Conservation (phyloP, 441 rosid species). For the Populus hybrid region DNA sequence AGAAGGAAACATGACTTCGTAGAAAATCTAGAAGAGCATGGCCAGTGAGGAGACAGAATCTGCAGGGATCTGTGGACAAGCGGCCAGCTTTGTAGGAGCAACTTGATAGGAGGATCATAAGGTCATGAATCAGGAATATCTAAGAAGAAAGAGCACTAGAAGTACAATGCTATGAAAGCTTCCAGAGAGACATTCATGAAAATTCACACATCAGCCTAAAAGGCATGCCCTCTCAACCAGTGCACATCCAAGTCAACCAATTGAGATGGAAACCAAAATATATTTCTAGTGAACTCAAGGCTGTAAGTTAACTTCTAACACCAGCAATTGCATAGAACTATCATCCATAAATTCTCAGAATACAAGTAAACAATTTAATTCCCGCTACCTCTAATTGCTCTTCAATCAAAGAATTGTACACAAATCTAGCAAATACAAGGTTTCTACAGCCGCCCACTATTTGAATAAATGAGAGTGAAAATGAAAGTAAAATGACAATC, state of each 20-base stretch:
- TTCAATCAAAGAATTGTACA: constrained; percentile 25
- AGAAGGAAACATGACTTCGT: too few species aligned
- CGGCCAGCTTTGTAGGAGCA: neutral
- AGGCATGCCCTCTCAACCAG: neutral
- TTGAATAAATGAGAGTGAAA: constrained; percentile 25
- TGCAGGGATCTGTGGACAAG: neutral
- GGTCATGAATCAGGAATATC: too few species aligned
- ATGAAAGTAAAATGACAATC: constrained; percentile 25
- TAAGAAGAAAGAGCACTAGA: neutral
- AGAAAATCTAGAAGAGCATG: too few species aligned
- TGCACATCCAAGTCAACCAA: neutral
- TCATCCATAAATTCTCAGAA: neutral
- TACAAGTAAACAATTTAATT: constrained; percentile 15
- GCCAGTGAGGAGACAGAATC: too few species aligned
- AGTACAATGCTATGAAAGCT: too few species aligned
- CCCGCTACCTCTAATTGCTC: constrained; percentile 32
- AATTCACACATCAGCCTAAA: too few species aligned
- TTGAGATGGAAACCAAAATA: neutral
- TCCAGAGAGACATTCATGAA: too few species aligned
- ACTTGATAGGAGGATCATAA: too few species aligned
- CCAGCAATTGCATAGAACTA: neutral
- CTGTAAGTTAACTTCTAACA: neutral
- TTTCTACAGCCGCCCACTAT: constrained; percentile 19
- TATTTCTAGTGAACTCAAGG: constrained; percentile 11
- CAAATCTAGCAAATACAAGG: constrained; percentile 24